These are phyloP conservation scores for Candida tallmaniae DNA, from an alignment of 805 yeast species.

Conservation along the genomic window DNA sequence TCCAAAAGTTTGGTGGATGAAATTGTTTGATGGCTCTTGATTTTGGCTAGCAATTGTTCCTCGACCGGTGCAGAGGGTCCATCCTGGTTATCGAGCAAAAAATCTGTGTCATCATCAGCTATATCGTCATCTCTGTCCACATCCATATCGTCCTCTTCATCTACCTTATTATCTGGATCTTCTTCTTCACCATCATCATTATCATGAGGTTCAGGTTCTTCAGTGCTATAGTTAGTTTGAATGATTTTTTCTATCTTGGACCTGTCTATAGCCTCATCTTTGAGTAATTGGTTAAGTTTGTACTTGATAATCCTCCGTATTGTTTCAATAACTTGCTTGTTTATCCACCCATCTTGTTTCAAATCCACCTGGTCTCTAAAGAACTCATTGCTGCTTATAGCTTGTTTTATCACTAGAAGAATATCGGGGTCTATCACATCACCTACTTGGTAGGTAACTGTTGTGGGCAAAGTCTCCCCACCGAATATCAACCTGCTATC, in stretches of 20 bases:
- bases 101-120: slow-evolving; percentile 15
- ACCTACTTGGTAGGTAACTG: slow-evolving; percentile 73
- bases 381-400: slow-evolving; percentile 32
- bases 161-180: slow-evolving; percentile 21
- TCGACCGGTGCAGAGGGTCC: slow-evolving; percentile 13
- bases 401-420: slow-evolving; percentile 32
- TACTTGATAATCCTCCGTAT: slow-evolving; percentile 68
- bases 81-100: slow-evolving; percentile 10
- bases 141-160: slow-evolving; percentile 15
- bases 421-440: slow-evolving; percentile 70
- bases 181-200: slow-evolving; percentile 20
- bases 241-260: slow-evolving; percentile 41
- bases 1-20: slow-evolving; percentile 26
- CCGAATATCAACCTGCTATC: slow-evolving; percentile 54
- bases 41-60: slow-evolving; percentile 12
- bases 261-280: slow-evolving; percentile 42
- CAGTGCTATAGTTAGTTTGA: slow-evolving; percentile 25
- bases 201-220: slow-evolving; percentile 17
- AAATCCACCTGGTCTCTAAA: slow-evolving; percentile 35
- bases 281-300: slow-evolving; percentile 60
- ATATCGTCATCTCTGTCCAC: slow-evolving; percentile 17
- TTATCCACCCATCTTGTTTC: slow-evolving; percentile 74
- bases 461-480: slow-evolving; percentile 64
- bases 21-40: slow-evolving; percentile 11
- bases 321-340: slow-evolving; percentile 54